Evolutionary conservation across 2,329 filamentous ascomycete genomes (phyloP).

Genomic region (Trichoderma simmonsii): DNA sequence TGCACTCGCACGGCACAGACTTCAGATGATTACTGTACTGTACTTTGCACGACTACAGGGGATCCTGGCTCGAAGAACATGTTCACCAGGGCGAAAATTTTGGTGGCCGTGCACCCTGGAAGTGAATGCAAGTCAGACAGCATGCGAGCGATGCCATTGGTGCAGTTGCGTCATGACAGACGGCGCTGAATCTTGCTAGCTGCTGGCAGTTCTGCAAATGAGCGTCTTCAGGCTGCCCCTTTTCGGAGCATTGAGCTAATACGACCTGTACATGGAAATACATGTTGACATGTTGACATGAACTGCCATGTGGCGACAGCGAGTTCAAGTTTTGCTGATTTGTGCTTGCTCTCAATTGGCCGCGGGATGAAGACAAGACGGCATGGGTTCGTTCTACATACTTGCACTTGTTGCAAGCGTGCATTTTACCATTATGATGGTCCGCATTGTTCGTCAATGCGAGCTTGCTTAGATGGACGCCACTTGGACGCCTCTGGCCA

Average conservation of each 20-base stretch:
- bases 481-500: background rate
- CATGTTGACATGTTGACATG: background rate
- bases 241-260: background rate
- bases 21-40: background rate
- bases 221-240: background rate
- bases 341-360: background rate
- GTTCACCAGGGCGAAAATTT: background rate
- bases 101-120: slow-evolving; percentile 5
- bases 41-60: background rate
- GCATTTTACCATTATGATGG: background rate
- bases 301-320: background rate
- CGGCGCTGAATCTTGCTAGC: background rate
- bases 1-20: background rate
- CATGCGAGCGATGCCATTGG: slow-evolving; percentile 1
- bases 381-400: background rate
- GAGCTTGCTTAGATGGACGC: background rate
- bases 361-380: background rate
- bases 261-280: background rate
- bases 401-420: background rate
- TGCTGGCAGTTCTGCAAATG: background rate
- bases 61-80: background rate
- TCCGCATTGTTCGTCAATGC: background rate
- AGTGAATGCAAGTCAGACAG: slow-evolving; percentile 1
- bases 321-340: background rate
- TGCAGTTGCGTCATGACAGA: slow-evolving; percentile 11